Evolutionary conservation across 345 rosid genomes (phyloP), one percentile per base, ranked within the genome.

Genomic region (Citrus hindsii): DNA sequence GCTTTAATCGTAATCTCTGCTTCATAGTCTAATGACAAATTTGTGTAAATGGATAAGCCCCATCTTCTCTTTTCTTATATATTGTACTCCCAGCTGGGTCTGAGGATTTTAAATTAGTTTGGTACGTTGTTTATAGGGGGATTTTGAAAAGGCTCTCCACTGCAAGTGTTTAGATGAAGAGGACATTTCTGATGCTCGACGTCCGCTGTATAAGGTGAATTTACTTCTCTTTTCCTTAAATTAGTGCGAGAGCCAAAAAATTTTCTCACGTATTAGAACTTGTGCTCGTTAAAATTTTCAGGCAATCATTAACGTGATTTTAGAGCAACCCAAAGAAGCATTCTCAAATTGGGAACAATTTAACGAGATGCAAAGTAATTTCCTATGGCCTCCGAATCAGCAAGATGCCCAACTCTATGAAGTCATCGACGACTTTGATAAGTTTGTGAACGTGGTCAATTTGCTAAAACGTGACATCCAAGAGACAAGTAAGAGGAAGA

Each of bases 181-280:
- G 69, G 21, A 56, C 42, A 76, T 82, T 78, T 79, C 88, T 18
- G 92, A 89, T 82, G 88, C 87, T 21, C 79, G 91, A 71, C 87
- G 85, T 33, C 92, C 90, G 32, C 83, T 89, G 6, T 88, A 85
- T 77, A 85, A 86, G 90, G 94, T 81, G 67, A 84, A 75, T 21
- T 40, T 19, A 5, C 37, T n/a, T 32, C 35, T 38, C 22, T 2
- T 14, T 28, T 28, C 18, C 19, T 2, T 77, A 46, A 12, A 46
- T 46, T 46, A 46, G 14, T 13, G 51, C 1, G 51, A 46, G 51
- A 46, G 18, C 51, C 51, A 4, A 1, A 42, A 46, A 13, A 3
- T 0, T 46, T 12, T 42, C 5, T 46, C 51, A 46, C 18, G 51
- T 46, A 46, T 12, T 13, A 46, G 51, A 46, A 46, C 51, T 46